Conservation (phyloP, 345 rosid species). For the Iberis pinnata region DNA sequence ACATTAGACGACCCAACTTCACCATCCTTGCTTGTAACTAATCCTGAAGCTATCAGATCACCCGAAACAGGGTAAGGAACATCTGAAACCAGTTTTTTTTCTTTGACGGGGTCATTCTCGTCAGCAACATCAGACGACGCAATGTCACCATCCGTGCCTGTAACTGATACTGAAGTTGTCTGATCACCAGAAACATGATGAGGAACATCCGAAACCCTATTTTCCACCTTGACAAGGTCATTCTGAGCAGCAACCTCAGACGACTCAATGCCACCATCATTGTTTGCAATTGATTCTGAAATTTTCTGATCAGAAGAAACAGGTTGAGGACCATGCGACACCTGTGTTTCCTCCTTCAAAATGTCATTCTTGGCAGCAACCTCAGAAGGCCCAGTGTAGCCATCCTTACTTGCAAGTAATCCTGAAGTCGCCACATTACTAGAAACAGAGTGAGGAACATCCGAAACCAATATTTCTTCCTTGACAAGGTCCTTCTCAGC, state of each 20-base stretch:
- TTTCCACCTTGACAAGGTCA: conserved; percentile 9
- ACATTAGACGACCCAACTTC: not conserved
- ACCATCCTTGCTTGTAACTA: not conserved
- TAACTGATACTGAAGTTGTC: not conserved
- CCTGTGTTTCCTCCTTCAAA: not conserved
- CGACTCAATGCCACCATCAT: not conserved
- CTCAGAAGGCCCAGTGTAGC: not conserved
- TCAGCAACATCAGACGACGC: not conserved
- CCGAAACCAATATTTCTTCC: not conserved
- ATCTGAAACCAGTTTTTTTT: not conserved
- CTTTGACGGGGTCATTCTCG: not conserved
- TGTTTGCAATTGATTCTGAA: not conserved
- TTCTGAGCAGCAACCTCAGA: not conserved
- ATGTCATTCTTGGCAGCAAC: not conserved
- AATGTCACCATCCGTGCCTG: not conserved
- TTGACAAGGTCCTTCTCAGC: conserved; percentile 13
- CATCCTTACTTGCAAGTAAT: not conserved
- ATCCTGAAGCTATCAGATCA: not conserved
- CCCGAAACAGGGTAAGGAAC: not conserved
- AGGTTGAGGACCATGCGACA: conserved; percentile 10
- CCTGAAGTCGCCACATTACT: not conserved
- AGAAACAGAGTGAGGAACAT: not conserved
- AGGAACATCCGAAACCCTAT: not conserved
- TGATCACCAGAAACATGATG: not conserved
- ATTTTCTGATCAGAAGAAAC: not conserved